A percentile compares a stretch with the other conserved stretches of the same genome.
phyloP scores from a whole-genome alignment of 768 basidiomycete genomes.

The Boletellus sp. region DNA sequence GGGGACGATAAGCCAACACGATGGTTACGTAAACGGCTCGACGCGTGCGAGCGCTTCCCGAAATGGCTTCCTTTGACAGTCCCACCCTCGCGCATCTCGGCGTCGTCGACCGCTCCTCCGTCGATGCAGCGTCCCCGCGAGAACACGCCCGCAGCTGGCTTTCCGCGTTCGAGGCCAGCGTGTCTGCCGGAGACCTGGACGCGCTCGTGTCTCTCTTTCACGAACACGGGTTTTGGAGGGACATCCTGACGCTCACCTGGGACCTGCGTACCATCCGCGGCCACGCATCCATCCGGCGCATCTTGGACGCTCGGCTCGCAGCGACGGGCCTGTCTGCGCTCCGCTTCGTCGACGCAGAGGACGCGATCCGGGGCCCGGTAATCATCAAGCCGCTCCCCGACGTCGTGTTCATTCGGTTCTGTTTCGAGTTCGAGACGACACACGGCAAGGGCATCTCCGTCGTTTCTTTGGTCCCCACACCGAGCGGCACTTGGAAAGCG shows the following conservation, averaged over 20 bases:
- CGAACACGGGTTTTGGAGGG: constrained; percentile 43
- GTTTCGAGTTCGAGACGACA: constrained; percentile 52
- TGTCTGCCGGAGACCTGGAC: constrained; percentile 2
- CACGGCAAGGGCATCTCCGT: constrained; percentile 51
- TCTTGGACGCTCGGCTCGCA: constrained; percentile 37
- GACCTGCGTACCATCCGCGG: constrained; percentile 49
- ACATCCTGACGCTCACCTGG: constrained; percentile 51
- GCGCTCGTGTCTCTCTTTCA: constrained; percentile 16
- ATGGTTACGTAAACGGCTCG: too few relatives aligned
- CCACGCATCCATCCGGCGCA: constrained; percentile 30
- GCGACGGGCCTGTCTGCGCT: constrained; percentile 15
- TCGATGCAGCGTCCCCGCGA: constrained; percentile 8
- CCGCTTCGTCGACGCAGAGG: constrained; percentile 21
- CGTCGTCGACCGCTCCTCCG: constrained; percentile 9
- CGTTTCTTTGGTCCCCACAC: constrained; percentile 44
- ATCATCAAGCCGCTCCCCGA: constrained; percentile 46
- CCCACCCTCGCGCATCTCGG: constrained; percentile 21
- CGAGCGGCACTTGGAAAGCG: constrained; percentile 49
- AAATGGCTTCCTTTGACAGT: constrained; percentile 12
- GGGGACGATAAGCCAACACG: not conserved
- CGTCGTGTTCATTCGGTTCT: constrained; percentile 52
- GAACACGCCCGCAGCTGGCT: constrained; percentile 19
- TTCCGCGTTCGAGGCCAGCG: constrained; percentile 8
- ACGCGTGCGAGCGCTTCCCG: not conserved
- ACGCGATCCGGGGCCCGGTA: constrained; percentile 24